These are phyloP conservation scores for Glarea lozoyensis DNA, from an alignment of 495 filamentous ascomycete species.

Conservation along the genomic window DNA sequence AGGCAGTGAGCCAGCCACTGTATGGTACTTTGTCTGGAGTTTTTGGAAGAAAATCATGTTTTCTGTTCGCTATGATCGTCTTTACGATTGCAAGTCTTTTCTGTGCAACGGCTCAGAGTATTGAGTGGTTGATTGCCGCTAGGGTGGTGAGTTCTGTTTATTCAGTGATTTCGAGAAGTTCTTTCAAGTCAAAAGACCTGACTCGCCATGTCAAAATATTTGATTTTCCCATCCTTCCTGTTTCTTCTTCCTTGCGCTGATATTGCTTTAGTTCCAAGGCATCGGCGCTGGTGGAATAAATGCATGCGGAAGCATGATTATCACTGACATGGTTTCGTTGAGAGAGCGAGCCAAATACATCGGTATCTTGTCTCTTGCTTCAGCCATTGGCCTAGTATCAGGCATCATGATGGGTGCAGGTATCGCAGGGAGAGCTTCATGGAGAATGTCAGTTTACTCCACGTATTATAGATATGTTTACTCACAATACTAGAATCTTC, in stretches of 20 bases:
- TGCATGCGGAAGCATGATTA: slow-evolving; percentile 49
- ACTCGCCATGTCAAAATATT: no score
- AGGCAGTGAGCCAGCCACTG: not conserved
- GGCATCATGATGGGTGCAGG: slow-evolving; percentile 62
- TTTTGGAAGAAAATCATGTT: slow-evolving; percentile 35
- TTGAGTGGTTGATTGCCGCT: slow-evolving; percentile 59
- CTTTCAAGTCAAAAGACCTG: no score
- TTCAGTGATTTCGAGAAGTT: no score
- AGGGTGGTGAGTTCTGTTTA: no score
- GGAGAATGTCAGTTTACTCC: not conserved
- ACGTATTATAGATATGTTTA: not conserved
- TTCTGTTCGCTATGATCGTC: slow-evolving; percentile 38
- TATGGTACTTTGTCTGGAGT: slow-evolving; percentile 33
- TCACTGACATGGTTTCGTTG: slow-evolving; percentile 54
- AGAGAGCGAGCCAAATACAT: slow-evolving; percentile 33
- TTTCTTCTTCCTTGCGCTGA: no score
- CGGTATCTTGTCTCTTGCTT: slow-evolving; percentile 30
- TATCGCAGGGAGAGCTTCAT: slow-evolving; percentile 29
- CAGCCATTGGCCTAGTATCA: slow-evolving; percentile 52
- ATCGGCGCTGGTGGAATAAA: slow-evolving; percentile 60
- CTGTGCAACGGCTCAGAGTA: slow-evolving; percentile 61
- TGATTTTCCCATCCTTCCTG: no score
- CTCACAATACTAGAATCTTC: slow-evolving; percentile 3
- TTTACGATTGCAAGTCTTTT: slow-evolving; percentile 50
- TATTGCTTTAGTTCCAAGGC: no score